Percentiles rank a stretch among this genome's conserved stretches.
These are phyloP conservation scores for Dioscorea dumetorum DNA, from an alignment of 106 monocot species.

Conservation along the genomic window DNA sequence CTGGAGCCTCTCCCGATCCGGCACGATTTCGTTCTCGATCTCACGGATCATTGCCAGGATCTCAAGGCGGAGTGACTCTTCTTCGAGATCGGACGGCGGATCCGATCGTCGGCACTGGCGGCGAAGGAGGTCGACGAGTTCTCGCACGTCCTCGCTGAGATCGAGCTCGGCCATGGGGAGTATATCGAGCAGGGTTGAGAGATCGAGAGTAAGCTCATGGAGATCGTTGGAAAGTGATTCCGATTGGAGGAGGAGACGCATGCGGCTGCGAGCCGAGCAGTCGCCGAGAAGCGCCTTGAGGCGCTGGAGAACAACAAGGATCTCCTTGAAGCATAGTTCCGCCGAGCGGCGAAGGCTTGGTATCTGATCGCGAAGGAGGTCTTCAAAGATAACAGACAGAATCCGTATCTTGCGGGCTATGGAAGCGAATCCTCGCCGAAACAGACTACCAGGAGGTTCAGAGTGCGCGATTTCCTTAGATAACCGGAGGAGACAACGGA, in stretches of 20 bases:
- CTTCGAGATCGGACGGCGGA: conserved; percentile 6
- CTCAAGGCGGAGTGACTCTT: conserved; percentile 25
- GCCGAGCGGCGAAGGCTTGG: conserved; percentile 28
- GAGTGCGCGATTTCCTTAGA: conserved; percentile 30
- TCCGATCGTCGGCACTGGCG: conserved; percentile 38
- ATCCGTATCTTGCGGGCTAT: conserved; percentile 30
- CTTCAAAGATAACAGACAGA: conserved; percentile 55
- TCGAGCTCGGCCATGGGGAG: conserved; percentile 43
- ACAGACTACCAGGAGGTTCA: conserved; percentile 11
- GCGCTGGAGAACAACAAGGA: conserved; percentile 45
- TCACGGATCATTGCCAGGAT: conserved; percentile 48
- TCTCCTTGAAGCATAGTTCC: conserved; percentile 49
- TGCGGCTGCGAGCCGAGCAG: conserved; percentile 44
- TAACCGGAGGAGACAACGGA: conserved; percentile 39
- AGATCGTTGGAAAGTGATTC: conserved; percentile 27
- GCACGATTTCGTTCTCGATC: conserved; percentile 56
- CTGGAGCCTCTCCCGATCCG: conserved; percentile 33
- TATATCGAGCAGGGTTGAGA: conserved; percentile 54
- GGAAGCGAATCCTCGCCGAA: conserved; percentile 24
- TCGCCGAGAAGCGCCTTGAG: conserved; percentile 33
- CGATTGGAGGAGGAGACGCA: conserved; percentile 37
- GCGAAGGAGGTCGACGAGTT: conserved; percentile 41
- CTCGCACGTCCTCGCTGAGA: conserved; percentile 42
- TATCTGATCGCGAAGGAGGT: conserved; percentile 21
- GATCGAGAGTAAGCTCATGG: conserved; percentile 38